Conservation (phyloP, 2,329 filamentous ascomycete genomes). For the Penicillium verrucosum region DNA sequence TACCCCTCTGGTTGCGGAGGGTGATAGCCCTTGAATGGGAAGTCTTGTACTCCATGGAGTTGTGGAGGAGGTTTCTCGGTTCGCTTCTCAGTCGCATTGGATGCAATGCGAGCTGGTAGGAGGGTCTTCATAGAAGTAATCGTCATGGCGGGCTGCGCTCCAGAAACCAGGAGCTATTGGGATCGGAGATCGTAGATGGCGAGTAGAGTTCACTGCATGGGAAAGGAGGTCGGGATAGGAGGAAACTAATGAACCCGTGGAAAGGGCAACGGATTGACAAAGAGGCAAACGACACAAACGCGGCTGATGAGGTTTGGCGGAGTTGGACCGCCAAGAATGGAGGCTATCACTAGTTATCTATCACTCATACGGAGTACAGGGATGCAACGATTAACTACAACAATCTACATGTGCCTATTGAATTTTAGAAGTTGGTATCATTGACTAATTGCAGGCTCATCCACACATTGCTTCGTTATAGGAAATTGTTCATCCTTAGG, state of each 20-base stretch:
- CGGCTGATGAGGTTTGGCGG: conserved; percentile 10
- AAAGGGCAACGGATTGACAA: not conserved
- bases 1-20: conserved; percentile 65
- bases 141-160: conserved; percentile 39
- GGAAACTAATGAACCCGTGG: not conserved
- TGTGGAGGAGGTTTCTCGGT: conserved; percentile 55
- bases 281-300: conserved; percentile 4
- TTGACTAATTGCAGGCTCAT: conserved; percentile 8
- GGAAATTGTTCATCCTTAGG: conserved; percentile 42
- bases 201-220: conserved; percentile 16
- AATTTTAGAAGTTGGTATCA: not conserved
- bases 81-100: conserved; percentile 46
- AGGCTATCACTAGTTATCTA: conserved; percentile 11
- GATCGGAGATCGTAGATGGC: conserved; percentile 11
- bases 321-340: conserved; percentile 14
- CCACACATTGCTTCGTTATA: conserved; percentile 12
- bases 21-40: conserved; percentile 59
- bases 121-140: conserved; percentile 42
- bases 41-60: conserved; percentile 55
- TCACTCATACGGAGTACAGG: not conserved
- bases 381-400: not conserved
- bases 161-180: conserved; percentile 22
- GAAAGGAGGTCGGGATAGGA: not conserved
- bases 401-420: not conserved
- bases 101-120: conserved; percentile 37